phyloP scores from a whole-genome alignment of 257 asterid genomes.

The Capsicum chinense region DNA sequence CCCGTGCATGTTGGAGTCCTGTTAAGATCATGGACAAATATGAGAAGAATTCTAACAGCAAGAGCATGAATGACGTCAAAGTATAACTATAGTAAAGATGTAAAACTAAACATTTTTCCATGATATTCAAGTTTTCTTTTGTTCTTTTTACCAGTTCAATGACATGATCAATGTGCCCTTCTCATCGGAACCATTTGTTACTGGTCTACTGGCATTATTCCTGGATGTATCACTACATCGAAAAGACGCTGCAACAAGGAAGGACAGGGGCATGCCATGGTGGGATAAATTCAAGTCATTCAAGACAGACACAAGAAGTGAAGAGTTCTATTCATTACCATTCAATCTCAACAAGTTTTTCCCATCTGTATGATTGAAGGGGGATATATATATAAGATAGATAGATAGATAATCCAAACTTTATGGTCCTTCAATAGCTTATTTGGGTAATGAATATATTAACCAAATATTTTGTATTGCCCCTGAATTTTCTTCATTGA shows the following conservation, averaged over 20 bases:
- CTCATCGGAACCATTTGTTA: conserved; percentile 81
- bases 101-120: not conserved
- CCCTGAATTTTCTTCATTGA: not conserved
- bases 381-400: not conserved
- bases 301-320: conserved; percentile 81
- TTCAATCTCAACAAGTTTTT: conserved; percentile 89
- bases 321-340: conserved; percentile 88
- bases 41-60: not conserved
- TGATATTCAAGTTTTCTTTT: not conserved
- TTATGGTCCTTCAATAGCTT: conserved; percentile 15
- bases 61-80: not conserved
- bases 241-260: conserved; percentile 62
- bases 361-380: conserved; percentile 68
- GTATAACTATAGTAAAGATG: not conserved
- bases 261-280: conserved; percentile 94
- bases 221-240: conserved; percentile 71
- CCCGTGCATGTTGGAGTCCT: not conserved
- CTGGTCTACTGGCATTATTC: conserved; percentile 66
- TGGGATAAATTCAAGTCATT: conserved; percentile 82
- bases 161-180: conserved; percentile 91
- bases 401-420: not conserved
- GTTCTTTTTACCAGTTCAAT: conserved; percentile 58
- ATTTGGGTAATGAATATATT: not conserved
- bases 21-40: not conserved
- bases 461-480: not conserved